phyloP scores from a whole-genome alignment of 1,284 basidiomycete genomes.

The Trametes sp. region DNA sequence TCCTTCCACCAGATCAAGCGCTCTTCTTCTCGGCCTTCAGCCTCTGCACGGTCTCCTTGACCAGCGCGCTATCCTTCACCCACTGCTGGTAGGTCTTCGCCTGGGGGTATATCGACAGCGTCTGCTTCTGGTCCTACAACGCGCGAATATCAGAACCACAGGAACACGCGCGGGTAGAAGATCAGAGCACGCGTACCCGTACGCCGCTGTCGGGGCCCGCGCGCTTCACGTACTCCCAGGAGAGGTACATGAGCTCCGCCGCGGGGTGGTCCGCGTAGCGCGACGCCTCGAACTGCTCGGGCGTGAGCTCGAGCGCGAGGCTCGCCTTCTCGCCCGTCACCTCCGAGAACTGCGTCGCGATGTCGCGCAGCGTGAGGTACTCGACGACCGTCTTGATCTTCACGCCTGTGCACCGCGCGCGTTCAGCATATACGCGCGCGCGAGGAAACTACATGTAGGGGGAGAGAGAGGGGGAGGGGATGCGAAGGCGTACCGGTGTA shows the following conservation, averaged over 20 bases:
- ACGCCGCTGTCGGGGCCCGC: constrained; percentile 17
- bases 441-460: too few species aligned
- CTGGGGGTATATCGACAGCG: constrained; percentile 19
- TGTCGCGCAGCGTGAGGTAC: constrained; percentile 14
- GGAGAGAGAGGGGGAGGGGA: too few species aligned
- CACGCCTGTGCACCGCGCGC: constrained; percentile 1
- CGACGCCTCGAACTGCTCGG: constrained; percentile 18
- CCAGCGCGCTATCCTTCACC: constrained; percentile 19
- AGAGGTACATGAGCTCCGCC: constrained; percentile 21
- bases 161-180: neutral
- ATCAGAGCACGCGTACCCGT: constrained; percentile 1
- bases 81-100: constrained; percentile 21
- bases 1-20: neutral
- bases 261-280: constrained; percentile 20
- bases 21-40: constrained; percentile 16
- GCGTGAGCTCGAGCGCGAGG: constrained; percentile 24
- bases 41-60: constrained; percentile 13
- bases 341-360: constrained; percentile 16
- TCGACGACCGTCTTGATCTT: constrained; percentile 23
- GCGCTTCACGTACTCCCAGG: constrained; percentile 16
- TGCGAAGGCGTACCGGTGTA: constrained; percentile 12
- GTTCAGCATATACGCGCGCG: neutral
- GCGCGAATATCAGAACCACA: neutral
- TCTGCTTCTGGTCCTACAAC: constrained; percentile 13
- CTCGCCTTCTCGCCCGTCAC: constrained; percentile 21